Conservation (phyloP, 768 basidiomycete genomes). For the Termitomyces sp. region DNA sequence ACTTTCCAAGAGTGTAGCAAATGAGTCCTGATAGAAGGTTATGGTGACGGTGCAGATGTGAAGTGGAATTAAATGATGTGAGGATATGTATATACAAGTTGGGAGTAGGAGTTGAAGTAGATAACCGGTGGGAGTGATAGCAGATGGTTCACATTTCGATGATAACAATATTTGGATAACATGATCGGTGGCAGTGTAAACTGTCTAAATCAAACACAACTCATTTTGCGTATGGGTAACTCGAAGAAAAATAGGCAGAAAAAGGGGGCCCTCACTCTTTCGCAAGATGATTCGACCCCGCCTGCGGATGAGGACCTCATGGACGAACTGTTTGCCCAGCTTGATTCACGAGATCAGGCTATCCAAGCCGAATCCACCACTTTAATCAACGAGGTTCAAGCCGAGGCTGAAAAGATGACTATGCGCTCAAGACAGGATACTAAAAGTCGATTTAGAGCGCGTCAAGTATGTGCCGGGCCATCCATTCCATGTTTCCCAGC, state of each 20-base stretch:
- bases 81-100: neutral
- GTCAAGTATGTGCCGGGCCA: conserved; percentile 44
- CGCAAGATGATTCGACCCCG: conserved; percentile 23
- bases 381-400: conserved; percentile 43
- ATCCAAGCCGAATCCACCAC: conserved; percentile 44
- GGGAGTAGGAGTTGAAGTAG: too few relatives aligned
- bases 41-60: neutral
- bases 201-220: neutral
- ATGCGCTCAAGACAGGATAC: conserved; percentile 44
- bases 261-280: conserved; percentile 34
- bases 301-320: conserved; percentile 56
- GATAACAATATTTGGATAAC: neutral
- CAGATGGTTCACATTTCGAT: neutral
- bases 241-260: conserved; percentile 56
- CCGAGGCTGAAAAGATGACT: conserved; percentile 26
- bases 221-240: conserved; percentile 35
- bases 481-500: neutral
- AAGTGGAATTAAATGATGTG: neutral
- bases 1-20: neutral
- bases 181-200: conserved; percentile 13
- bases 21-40: neutral
- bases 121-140: too few relatives aligned
- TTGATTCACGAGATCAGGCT: conserved; percentile 56
- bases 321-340: conserved; percentile 71
- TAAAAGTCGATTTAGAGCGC: conserved; percentile 61